These are phyloP conservation scores for Chytriomyces sp. DNA, from an alignment of 192 early-diverging fungal genomes.

Conservation along the genomic window DNA sequence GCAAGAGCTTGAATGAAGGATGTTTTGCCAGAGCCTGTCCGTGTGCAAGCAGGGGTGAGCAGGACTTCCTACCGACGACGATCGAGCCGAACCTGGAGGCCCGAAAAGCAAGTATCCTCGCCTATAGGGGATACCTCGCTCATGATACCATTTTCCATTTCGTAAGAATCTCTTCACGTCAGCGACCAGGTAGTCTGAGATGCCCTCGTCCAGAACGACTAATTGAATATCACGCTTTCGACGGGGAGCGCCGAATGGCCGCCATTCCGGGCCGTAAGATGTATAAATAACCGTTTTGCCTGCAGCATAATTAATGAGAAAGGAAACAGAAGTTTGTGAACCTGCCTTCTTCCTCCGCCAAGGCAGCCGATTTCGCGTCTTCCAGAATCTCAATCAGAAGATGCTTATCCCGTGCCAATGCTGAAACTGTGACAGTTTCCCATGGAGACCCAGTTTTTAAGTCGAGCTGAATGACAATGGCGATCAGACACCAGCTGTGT, in stretches of 20 bases:
- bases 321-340: background rate
- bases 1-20: slow-evolving; percentile 71
- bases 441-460: slow-evolving; percentile 89
- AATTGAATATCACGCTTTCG: slow-evolving; percentile 63
- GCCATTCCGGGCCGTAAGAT: slow-evolving; percentile 93
- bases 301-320: background rate
- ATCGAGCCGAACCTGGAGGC: slow-evolving; percentile 51
- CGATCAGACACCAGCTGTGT: slow-evolving; percentile 80
- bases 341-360: slow-evolving; percentile 78
- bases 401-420: slow-evolving; percentile 76
- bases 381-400: slow-evolving; percentile 77
- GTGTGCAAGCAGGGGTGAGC: slow-evolving; percentile 9
- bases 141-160: slow-evolving; percentile 54
- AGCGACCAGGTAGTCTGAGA: slow-evolving; percentile 33
- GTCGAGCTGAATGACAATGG: slow-evolving; percentile 57
- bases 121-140: slow-evolving; percentile 70
- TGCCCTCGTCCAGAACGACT: slow-evolving; percentile 48
- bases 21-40: slow-evolving; percentile 65
- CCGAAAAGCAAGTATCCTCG: slow-evolving; percentile 72
- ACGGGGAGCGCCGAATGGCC: slow-evolving; percentile 92
- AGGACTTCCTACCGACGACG: background rate
- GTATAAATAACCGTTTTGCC: slow-evolving; percentile 95
- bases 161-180: slow-evolving; percentile 51
- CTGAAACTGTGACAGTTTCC: slow-evolving; percentile 93
- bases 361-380: slow-evolving; percentile 79